Conservation (phyloP, 23 red algal species). For the Chondrus crispus region DNA sequence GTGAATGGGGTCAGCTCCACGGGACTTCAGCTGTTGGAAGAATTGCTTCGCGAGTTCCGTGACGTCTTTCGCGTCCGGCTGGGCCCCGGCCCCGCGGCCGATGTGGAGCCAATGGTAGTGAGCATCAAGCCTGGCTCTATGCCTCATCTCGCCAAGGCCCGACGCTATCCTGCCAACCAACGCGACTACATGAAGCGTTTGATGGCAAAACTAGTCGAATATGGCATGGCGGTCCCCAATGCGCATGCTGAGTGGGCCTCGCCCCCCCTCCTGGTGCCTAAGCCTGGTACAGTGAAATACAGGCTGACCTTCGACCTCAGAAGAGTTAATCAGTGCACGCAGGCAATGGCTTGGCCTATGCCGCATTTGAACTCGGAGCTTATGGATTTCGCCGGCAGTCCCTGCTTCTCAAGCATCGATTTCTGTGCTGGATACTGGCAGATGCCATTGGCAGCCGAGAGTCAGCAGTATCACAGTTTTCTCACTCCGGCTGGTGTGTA, state of each 20-base stretch:
- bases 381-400: background rate
- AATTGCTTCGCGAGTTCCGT: background rate
- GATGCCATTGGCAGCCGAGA: background rate
- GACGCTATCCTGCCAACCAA: background rate
- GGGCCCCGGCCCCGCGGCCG: background rate
- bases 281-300: no score
- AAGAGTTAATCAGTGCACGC: no score
- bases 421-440: background rate
- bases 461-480: background rate
- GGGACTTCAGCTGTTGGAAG: background rate
- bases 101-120: background rate
- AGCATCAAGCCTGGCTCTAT: background rate
- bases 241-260: background rate
- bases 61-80: background rate
- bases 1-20: background rate
- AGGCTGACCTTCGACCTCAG: no score
- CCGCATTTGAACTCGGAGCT: background rate
- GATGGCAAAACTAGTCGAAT: background rate
- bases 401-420: background rate
- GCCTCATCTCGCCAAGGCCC: background rate
- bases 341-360: no score
- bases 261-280: no score
- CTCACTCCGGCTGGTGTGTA: background rate
- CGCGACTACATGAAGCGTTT: background rate
- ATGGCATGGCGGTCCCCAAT: background rate